These are phyloP conservation scores for Collybiopsis confluens DNA, from an alignment of 768 basidiomycete species.

Conservation along the genomic window DNA sequence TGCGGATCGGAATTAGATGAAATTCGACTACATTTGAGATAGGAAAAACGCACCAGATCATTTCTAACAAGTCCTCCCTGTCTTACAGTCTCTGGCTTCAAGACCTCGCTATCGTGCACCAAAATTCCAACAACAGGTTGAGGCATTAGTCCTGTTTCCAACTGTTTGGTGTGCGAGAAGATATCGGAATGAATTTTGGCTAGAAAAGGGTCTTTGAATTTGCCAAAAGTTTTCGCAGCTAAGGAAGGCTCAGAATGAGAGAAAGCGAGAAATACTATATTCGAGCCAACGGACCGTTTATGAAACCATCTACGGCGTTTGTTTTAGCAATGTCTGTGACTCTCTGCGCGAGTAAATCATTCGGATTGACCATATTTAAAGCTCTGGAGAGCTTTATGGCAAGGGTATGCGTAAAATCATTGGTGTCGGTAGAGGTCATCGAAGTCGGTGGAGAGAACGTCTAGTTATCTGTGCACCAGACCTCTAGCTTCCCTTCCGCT, in stretches of 20 bases:
- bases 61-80: too few relatives aligned
- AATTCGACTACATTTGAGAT: too few relatives aligned
- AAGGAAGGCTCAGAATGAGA: background rate
- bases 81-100: constrained; percentile 72
- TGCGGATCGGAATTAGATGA: too few relatives aligned
- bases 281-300: constrained; percentile 48
- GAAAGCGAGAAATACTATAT: background rate
- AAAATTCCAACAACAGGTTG: constrained; percentile 73
- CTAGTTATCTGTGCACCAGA: constrained; percentile 68
- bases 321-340: constrained; percentile 80
- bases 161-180: too few relatives aligned
- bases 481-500: constrained; percentile 80
- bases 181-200: too few relatives aligned
- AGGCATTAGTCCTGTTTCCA: constrained; percentile 44
- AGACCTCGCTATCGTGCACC: constrained; percentile 75
- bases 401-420: constrained; percentile 58
- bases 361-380: constrained; percentile 77
- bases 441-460: background rate
- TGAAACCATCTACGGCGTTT: constrained; percentile 60
- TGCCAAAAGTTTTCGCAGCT: constrained; percentile 82
- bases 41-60: too few relatives aligned
- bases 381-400: constrained; percentile 78
- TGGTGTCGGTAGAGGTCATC: background rate
- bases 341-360: constrained; percentile 73
- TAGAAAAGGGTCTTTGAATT: too few relatives aligned